These are phyloP conservation scores for Theileria annulata DNA, from an alignment of 169 alveolate genomes.

Conservation along the genomic window DNA sequence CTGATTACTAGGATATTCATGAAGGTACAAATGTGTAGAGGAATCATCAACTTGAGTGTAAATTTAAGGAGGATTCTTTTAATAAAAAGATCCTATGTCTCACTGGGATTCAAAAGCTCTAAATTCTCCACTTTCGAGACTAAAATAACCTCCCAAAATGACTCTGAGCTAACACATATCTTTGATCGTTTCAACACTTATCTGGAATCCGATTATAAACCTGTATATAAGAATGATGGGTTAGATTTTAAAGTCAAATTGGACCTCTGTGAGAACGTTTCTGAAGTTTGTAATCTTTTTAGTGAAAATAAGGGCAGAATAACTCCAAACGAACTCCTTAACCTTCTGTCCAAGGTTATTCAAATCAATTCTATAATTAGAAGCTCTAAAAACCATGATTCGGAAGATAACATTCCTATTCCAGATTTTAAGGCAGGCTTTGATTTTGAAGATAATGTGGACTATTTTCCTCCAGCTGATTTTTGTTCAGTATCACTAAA, in stretches of 20 bases:
- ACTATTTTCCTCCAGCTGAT: neutral
- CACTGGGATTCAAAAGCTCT: neutral
- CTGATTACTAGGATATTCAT: neutral
- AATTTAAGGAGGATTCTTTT: slow-evolving; percentile 8
- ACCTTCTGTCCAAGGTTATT: slow-evolving; percentile 42
- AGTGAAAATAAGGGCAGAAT: slow-evolving; percentile 2
- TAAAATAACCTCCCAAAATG: neutral
- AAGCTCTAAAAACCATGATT: slow-evolving; percentile 2
- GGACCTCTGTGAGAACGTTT: slow-evolving; percentile 20
- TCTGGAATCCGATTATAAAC: neutral
- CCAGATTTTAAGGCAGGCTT: neutral
- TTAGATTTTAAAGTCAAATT: neutral
- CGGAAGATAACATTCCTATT: slow-evolving; percentile 4
- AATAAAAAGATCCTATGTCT: neutral
- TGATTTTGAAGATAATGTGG: neutral
- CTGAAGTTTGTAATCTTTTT: slow-evolving; percentile 48
- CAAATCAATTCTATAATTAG: slow-evolving; percentile 10
- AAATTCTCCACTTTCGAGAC: neutral
- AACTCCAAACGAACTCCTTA: slow-evolving; percentile 30
- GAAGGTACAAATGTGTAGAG: slow-evolving; percentile 1
- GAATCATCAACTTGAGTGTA: neutral
- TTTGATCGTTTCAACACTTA: neutral
- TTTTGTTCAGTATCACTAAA: slow-evolving; percentile 16
- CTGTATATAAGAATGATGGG: neutral
- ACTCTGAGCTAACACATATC: neutral